Evolutionary conservation across 768 basidiomycete species (phyloP), one percentile per base, ranked within the genome.

Genomic region (Phaffia tasmanica): DNA sequence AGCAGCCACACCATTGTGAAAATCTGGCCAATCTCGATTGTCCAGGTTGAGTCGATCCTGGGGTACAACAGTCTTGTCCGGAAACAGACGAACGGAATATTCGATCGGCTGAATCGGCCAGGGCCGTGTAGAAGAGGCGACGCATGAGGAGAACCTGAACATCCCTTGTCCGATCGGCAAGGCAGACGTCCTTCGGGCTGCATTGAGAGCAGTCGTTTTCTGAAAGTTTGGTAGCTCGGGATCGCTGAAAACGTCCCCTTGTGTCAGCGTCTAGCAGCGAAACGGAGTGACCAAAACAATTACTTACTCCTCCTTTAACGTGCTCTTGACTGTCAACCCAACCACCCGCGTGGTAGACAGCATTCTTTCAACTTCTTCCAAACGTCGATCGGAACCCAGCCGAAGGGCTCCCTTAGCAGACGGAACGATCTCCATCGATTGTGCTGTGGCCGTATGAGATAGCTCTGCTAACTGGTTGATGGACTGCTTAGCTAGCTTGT

Each of bases 1-100:
- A 4, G 90, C 88, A 9, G 91, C 90, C 0, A 95, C 94, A 14
- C 95, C 95, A 70, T 94, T 92, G 76, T 98, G 92, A 77, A 99
- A 99, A 68, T 93, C 88, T n/a, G 89, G 91, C 95, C 94, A 99
- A 61, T 81, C 82, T 6, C 83, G 76, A 35, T 85, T 85, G 53
- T 97, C 93, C 0, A 77, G 71, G 0, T 82, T 79, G 67, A 91
- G 82, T n/a, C 79, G 73, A 66, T 89, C 88, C 0, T 85, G 84
- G 19, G 81, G 75, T 42, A 85, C 81, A 11, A 80, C 79, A 48
- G 84, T 75, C 72, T 87, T 88, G 62, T 84, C 78, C 5, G 89
- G 89, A 70, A 87, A 86, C 19, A 90, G 75, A 27, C 84, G 83
- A 70, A 90, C 81, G 30, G 82, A 79, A 72, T 76, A 69, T 57